Percentiles rank a stretch among this genome's conserved stretches.
Conservation (phyloP, 106 monocot genomes). For the Triglochin maritima region DNA sequence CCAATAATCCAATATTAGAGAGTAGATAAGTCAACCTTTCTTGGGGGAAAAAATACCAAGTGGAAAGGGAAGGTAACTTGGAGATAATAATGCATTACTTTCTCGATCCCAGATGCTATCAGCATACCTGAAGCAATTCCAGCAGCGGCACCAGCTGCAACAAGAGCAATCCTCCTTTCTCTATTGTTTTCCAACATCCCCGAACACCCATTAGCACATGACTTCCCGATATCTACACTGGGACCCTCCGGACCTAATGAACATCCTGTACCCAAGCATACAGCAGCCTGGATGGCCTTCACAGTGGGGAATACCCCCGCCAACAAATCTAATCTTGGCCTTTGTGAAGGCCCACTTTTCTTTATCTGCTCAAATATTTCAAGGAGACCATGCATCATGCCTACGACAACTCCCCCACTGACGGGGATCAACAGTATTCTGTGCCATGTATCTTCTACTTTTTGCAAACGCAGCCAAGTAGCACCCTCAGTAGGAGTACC, state of each 20-base stretch:
- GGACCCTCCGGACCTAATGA: conserved; percentile 98
- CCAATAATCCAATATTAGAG: too few relatives aligned
- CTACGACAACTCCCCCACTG: conserved; percentile 95
- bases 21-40: too few relatives aligned
- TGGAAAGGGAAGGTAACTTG: background rate
- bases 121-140: conserved; percentile 96
- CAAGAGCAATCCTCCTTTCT: conserved; percentile 92
- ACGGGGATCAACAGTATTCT: conserved; percentile 88
- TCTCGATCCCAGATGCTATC: background rate
- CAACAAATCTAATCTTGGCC: conserved; percentile 49
- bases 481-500: conserved; percentile 98
- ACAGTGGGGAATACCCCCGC: conserved; percentile 74
- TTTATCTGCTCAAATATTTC: conserved; percentile 96
- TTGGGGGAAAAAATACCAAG: too few relatives aligned
- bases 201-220: conserved; percentile 97
- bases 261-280: conserved; percentile 92
- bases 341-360: conserved; percentile 58
- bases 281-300: conserved; percentile 95
- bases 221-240: conserved; percentile 98
- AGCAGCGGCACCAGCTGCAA: conserved; percentile 98
- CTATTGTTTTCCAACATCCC: conserved; percentile 99
- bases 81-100: background rate
- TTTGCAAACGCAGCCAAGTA: conserved; percentile 95
- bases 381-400: conserved; percentile 98
- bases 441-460: conserved; percentile 93